Percentiles rank a stretch among this genome's conserved stretches.
Evolutionary conservation across 2,329 filamentous ascomycete genomes (phyloP).

Genomic region (Exophiala mesophila): DNA sequence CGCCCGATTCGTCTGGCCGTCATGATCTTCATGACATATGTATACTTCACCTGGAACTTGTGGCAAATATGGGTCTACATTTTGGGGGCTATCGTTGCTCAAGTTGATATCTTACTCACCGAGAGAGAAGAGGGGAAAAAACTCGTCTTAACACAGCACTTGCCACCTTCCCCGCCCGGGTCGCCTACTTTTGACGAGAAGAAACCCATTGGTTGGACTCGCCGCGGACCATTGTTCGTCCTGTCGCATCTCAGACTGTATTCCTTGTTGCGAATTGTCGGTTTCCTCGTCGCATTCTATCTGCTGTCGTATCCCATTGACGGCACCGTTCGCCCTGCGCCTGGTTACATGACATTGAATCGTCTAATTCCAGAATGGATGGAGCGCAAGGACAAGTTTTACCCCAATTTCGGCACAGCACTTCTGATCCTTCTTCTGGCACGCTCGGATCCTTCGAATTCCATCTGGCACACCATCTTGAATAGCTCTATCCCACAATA

Average conservation of each 20-base stretch:
- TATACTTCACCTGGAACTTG: conserved; percentile 40
- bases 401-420: conserved; percentile 39
- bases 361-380: conserved; percentile 34
- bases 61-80: conserved; percentile 44
- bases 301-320: conserved; percentile 39
- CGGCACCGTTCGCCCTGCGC: conserved; percentile 35
- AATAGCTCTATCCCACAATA: conserved; percentile 40
- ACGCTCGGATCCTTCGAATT: conserved; percentile 35
- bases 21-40: conserved; percentile 33
- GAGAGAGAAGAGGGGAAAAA: conserved; percentile 31
- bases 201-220: conserved; percentile 13
- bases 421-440: conserved; percentile 42
- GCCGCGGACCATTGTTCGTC: conserved; percentile 3
- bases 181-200: conserved; percentile 20
- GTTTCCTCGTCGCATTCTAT: conserved; percentile 41
- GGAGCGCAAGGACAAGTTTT: conserved; percentile 33
- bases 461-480: conserved; percentile 36
- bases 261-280: conserved; percentile 15
- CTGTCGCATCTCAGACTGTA: neutral
- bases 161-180: conserved; percentile 20
- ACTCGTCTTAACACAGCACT: conserved; percentile 6
- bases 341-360: conserved; percentile 40
- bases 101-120: conserved; percentile 36
- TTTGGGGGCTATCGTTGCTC: conserved; percentile 40
- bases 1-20: conserved; percentile 32